Evolutionary conservation across 768 basidiomycete species (phyloP).

Genomic region (Pulveroboletus sp.): DNA sequence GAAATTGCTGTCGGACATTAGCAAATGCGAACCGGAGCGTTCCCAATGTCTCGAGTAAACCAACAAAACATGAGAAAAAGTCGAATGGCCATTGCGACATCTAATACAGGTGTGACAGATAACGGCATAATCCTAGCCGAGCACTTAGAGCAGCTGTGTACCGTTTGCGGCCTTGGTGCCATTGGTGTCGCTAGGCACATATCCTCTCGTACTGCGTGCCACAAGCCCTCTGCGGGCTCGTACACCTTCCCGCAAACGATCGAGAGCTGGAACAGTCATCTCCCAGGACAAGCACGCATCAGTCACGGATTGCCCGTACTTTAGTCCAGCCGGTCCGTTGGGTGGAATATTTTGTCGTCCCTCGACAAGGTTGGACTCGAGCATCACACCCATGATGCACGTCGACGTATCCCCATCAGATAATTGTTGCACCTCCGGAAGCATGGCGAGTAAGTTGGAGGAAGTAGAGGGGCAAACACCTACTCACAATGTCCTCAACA

Average conservation of each 20-base stretch:
- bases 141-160: not conserved
- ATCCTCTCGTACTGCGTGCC: constrained; percentile 26
- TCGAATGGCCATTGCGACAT: not conserved
- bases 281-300: constrained; percentile 92
- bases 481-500: constrained; percentile 78
- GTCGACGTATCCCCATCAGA: constrained; percentile 64
- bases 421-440: constrained; percentile 61
- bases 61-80: not conserved
- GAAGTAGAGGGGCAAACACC: constrained; percentile 1
- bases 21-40: not conserved
- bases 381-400: constrained; percentile 89
- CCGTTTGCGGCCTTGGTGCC: constrained; percentile 14
- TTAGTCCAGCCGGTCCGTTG: constrained; percentile 64
- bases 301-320: constrained; percentile 83
- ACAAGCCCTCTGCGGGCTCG: constrained; percentile 61
- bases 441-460: constrained; percentile 9
- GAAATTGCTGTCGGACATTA: not conserved
- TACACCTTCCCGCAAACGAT: constrained; percentile 85
- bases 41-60: not conserved
- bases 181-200: not conserved
- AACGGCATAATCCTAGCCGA: constrained; percentile 5
- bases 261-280: constrained; percentile 72
- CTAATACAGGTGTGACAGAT: not conserved
- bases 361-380: constrained; percentile 87
- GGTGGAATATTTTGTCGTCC: constrained; percentile 82